Conservation (phyloP, 352 stramenopile species). For the Phytophthora brassicae region DNA sequence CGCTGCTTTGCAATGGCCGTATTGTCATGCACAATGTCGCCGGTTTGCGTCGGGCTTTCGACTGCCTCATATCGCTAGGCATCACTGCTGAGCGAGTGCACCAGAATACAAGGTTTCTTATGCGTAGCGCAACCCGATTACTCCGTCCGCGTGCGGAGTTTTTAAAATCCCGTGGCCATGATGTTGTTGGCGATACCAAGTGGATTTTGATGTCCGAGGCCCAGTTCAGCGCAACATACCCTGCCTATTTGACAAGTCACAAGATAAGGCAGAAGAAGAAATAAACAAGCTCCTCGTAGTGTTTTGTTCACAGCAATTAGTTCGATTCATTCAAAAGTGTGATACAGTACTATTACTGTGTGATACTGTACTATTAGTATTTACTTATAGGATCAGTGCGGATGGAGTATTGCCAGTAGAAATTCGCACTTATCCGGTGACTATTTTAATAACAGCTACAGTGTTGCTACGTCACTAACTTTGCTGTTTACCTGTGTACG, state of each 20-base stretch:
- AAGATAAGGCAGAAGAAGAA: constrained; percentile 16
- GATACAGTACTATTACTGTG: too few species aligned
- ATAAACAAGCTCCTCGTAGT: not conserved
- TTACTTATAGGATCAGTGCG: too few species aligned
- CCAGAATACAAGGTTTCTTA: constrained; percentile 36
- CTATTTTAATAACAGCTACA: too few species aligned
- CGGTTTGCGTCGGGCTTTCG: constrained; percentile 40
- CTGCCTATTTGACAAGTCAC: constrained; percentile 18
- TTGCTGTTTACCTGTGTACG: too few species aligned
- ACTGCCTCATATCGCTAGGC: constrained; percentile 41
- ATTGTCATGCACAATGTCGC: constrained; percentile 59
- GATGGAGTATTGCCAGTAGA: too few species aligned
- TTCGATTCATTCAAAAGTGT: too few species aligned
- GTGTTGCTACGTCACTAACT: too few species aligned
- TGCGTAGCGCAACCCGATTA: constrained; percentile 43
- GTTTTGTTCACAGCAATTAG: not conserved
- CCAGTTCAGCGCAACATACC: constrained; percentile 35
- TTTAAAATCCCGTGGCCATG: constrained; percentile 15
- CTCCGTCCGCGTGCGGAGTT: constrained; percentile 52
- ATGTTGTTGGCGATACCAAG: constrained; percentile 19
- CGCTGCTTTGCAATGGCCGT: constrained; percentile 33
- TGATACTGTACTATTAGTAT: too few species aligned
- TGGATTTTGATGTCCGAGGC: constrained; percentile 44
- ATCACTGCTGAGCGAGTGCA: constrained; percentile 34
- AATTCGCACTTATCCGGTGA: too few species aligned